Conservation (phyloP, 345 rosid species). For the Camelina laxa region DNA sequence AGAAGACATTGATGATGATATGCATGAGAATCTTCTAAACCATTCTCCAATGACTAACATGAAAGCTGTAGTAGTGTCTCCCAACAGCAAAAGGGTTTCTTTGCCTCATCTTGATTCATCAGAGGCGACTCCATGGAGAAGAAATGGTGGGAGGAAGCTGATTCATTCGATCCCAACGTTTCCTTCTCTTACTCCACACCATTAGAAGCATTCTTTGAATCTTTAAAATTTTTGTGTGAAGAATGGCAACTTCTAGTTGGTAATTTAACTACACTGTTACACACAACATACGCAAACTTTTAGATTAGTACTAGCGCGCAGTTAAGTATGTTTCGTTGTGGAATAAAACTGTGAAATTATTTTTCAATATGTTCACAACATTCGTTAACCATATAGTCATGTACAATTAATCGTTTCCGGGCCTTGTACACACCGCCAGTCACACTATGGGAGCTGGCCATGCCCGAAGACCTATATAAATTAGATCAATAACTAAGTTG, state of each 20-base stretch:
- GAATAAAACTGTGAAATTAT: constrained; percentile 3
- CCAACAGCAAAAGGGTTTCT: constrained; percentile 89
- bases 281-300: constrained; percentile 10
- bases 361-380: neutral
- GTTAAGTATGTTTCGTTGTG: neutral
- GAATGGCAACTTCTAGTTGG: constrained; percentile 38
- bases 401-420: no score
- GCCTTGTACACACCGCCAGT: no score
- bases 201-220: constrained; percentile 33
- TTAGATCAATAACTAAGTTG: no score
- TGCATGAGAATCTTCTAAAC: constrained; percentile 53
- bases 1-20: constrained; percentile 53
- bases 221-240: neutral
- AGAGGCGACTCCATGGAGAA: constrained; percentile 61
- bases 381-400: neutral
- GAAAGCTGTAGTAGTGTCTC: constrained; percentile 53
- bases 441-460: no score
- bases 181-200: constrained; percentile 75
- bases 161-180: constrained; percentile 79
- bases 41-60: constrained; percentile 45
- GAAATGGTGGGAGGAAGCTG: constrained; percentile 68
- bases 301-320: neutral
- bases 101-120: constrained; percentile 57
- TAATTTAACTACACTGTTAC: neutral
- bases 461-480: no score